phyloP scores from a whole-genome alignment of 345 rosid genomes.

The Eucalyptus curtisii region DNA sequence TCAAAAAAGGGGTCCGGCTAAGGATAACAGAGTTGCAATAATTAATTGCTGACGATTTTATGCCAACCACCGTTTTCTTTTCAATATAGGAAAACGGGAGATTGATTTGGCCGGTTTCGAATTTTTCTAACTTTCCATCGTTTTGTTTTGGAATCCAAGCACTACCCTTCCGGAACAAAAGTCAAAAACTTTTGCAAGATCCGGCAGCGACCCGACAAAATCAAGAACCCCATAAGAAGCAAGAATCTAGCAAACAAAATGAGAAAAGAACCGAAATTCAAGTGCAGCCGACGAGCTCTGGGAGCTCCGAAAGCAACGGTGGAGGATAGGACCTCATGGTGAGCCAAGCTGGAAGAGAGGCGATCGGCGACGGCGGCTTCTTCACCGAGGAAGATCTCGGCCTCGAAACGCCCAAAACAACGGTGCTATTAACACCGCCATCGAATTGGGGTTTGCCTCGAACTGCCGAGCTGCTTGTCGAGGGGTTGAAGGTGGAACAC shows the following conservation, averaged over 20 bases:
- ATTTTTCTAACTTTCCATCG: not conserved
- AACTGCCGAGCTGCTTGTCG: constrained; percentile 55
- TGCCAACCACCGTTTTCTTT: not conserved
- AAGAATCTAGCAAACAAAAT: not conserved
- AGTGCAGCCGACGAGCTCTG: constrained; percentile 76
- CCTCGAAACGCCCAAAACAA: constrained; percentile 22
- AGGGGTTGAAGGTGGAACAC: constrained; percentile 38
- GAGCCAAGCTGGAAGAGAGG: constrained; percentile 35
- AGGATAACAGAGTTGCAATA: too few species aligned
- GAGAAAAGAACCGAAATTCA: not conserved
- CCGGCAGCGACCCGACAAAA: constrained; percentile 3
- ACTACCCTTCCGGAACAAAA: not conserved
- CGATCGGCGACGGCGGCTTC: constrained; percentile 91
- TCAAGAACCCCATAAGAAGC: not conserved
- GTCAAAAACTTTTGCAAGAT: constrained; percentile 7
- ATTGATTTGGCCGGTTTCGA: not conserved
- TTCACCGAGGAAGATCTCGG: constrained; percentile 72
- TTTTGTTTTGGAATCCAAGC: not conserved
- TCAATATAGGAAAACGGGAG: not conserved
- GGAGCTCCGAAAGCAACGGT: constrained; percentile 52
- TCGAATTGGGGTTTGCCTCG: constrained; percentile 17
- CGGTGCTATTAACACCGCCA: not conserved
- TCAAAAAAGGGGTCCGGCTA: too few species aligned
- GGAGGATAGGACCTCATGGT: constrained; percentile 19
- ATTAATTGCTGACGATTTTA: not conserved